These are phyloP conservation scores for Coemansia nantahalensis DNA, from an alignment of 192 early-diverging fungal genomes.

Conservation along the genomic window DNA sequence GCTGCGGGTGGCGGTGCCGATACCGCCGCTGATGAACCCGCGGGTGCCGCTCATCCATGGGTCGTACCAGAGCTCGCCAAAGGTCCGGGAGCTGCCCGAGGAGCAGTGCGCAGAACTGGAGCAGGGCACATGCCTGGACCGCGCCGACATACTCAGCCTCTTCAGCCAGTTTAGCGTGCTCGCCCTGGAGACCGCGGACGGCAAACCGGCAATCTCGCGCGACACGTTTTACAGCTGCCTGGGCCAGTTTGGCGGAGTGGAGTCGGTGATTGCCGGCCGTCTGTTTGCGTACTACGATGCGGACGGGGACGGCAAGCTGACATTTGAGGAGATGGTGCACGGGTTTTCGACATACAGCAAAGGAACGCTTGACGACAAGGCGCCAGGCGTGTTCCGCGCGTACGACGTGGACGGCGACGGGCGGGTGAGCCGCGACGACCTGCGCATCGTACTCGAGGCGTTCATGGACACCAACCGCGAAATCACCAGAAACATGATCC, in stretches of 20 bases:
- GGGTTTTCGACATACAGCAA: slow-evolving; percentile 82
- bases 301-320: slow-evolving; percentile 72
- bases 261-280: slow-evolving; percentile 81
- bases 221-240: slow-evolving; percentile 83
- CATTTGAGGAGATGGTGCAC: slow-evolving; percentile 78
- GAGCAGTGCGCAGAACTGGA: slow-evolving; percentile 11
- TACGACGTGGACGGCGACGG: slow-evolving; percentile 92
- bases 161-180: slow-evolving; percentile 85
- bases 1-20: slow-evolving; percentile 87
- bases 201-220: slow-evolving; percentile 69
- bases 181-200: slow-evolving; percentile 57
- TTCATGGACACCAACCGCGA: slow-evolving; percentile 90
- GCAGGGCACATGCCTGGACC: slow-evolving; percentile 56
- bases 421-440: slow-evolving; percentile 75
- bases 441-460: slow-evolving; percentile 88
- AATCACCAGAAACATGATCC: slow-evolving; percentile 84
- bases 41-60: slow-evolving; percentile 65
- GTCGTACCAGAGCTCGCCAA: slow-evolving; percentile 72
- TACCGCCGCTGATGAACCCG: slow-evolving; percentile 86
- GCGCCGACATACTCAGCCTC: slow-evolving; percentile 79
- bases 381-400: slow-evolving; percentile 77
- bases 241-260: slow-evolving; percentile 77
- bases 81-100: slow-evolving; percentile 14
- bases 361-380: slow-evolving; percentile 84
- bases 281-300: slow-evolving; percentile 91